These are phyloP conservation scores for Backusella australiensis DNA, from an alignment of 192 early-diverging fungal species.

Conservation along the genomic window DNA sequence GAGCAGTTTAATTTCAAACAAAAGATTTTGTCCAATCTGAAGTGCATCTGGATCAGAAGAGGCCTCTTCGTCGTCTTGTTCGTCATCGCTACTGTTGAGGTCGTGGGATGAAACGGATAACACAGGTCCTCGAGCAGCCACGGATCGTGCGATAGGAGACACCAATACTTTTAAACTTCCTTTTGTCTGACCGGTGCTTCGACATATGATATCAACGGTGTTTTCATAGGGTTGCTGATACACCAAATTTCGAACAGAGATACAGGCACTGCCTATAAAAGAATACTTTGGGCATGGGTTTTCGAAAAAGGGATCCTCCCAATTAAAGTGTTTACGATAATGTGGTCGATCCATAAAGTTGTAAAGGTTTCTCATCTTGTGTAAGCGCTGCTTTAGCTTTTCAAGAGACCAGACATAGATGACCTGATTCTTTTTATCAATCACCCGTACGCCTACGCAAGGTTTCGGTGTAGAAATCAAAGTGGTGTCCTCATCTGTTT, in stretches of 20 bases:
- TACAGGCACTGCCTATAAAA: conserved; percentile 50
- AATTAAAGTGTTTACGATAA: conserved; percentile 56
- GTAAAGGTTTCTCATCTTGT: conserved; percentile 51
- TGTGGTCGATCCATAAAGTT: conserved; percentile 55
- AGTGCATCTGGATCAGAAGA: conserved; percentile 22
- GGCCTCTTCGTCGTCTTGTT: conserved; percentile 8
- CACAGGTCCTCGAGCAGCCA: background rate
- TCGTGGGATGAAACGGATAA: background rate
- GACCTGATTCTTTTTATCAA: conserved; percentile 52
- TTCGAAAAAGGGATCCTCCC: conserved; percentile 65
- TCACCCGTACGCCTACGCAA: conserved; percentile 53
- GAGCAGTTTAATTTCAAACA: conserved; percentile 65
- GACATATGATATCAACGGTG: conserved; percentile 40
- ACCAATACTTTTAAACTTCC: conserved; percentile 43
- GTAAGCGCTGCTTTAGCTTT: conserved; percentile 35
- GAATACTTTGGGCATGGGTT: conserved; percentile 52
- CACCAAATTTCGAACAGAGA: conserved; percentile 40
- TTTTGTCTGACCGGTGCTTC: conserved; percentile 40
- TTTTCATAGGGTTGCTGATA: conserved; percentile 43
- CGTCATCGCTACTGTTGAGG: background rate
- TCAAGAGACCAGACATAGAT: conserved; percentile 48
- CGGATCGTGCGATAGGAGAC: conserved; percentile 35
- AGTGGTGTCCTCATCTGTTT: conserved; percentile 46
- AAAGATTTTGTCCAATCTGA: conserved; percentile 44
- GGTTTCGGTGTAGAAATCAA: conserved; percentile 44